phyloP scores from a whole-genome alignment of 176 grass and related monocot species.

The Zizania latifolia region DNA sequence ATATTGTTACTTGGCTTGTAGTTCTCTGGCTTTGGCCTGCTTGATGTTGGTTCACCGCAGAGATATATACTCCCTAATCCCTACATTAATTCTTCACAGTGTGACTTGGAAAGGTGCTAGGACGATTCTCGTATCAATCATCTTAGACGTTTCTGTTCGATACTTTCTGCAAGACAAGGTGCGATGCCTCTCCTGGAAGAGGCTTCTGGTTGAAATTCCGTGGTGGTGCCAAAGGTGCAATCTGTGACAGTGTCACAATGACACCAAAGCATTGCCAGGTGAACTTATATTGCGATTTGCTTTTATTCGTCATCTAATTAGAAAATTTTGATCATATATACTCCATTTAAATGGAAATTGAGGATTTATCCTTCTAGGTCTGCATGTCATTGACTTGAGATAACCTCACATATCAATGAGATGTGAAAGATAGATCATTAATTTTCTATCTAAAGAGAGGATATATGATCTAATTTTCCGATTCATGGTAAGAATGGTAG shows the following conservation, averaged over 20 bases:
- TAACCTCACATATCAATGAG: too few species aligned
- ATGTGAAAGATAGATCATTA: too few species aligned
- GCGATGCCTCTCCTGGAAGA: neutral
- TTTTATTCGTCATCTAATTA: neutral
- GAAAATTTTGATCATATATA: too few species aligned
- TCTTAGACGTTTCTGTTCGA: neutral
- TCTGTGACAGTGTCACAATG: constrained; percentile 2
- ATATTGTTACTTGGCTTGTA: constrained; percentile 34
- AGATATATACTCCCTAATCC: neutral
- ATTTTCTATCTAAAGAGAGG: too few species aligned
- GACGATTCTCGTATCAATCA: neutral
- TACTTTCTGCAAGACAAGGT: neutral
- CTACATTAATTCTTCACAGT: constrained; percentile 9
- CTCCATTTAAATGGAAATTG: too few species aligned
- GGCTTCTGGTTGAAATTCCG: neutral
- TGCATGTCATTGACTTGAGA: too few species aligned
- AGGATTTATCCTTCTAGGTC: too few species aligned
- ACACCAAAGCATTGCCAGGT: constrained; percentile 11
- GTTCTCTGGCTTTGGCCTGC: constrained; percentile 25
- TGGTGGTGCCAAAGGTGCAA: neutral
- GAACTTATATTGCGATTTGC: neutral
- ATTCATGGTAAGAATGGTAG: constrained; percentile 10
- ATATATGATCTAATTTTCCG: too few species aligned
- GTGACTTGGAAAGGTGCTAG: constrained; percentile 8
- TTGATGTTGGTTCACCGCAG: constrained; percentile 8